Evolutionary conservation across 164 flowering plant genomes (phyloP), one percentile per base, ranked within the genome.

Genomic region (Houttuynia cordata): DNA sequence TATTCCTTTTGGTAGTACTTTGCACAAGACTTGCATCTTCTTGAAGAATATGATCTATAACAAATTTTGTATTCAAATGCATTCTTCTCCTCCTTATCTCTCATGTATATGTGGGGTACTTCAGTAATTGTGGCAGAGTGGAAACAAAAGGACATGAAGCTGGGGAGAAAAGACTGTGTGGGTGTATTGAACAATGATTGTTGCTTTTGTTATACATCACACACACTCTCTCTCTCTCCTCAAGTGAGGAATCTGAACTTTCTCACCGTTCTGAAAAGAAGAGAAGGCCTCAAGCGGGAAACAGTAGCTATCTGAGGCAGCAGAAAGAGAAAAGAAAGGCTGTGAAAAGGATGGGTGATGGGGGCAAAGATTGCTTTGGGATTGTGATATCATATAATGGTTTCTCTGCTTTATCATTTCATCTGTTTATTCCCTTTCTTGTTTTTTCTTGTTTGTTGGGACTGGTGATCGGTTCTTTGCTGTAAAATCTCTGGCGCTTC

Each of bases 331-430:
- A 40, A 53, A 25, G 37, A 63, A 63, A 60, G 63, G 62, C 23
- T 20, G 57, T 56, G 62, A 59, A 59, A 59, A 59, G 45, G 62
- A 59, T n/a, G 45, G 62, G 8, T 20, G 62, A 41, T 19, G 51
- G 57, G 25, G 53, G 22, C 52, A 68, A 59, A 68, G 64, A 64
- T 68, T 63, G 71, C 71, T 63, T 63, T 50, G 71, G 71, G 71
- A 68, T 68, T 68, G 66, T 68, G 59, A 52, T 58, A 17, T 62
- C 53, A 52, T 58, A 22, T 54, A 54, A 54, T 54, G 57, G 23
- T 54, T 24, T n/a, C n/a, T n/a, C n/a, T 54, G 25, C 57, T 22
- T 54, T 54, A 25, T 54, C 57, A 54, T 17, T 54, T 54, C 57
- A 42, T 42, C 49, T 14, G 49, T 14, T 42, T 42, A 42, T 42